Conservation (phyloP, 139 green algal genomes). For the Zygnema cylindricum region DNA sequence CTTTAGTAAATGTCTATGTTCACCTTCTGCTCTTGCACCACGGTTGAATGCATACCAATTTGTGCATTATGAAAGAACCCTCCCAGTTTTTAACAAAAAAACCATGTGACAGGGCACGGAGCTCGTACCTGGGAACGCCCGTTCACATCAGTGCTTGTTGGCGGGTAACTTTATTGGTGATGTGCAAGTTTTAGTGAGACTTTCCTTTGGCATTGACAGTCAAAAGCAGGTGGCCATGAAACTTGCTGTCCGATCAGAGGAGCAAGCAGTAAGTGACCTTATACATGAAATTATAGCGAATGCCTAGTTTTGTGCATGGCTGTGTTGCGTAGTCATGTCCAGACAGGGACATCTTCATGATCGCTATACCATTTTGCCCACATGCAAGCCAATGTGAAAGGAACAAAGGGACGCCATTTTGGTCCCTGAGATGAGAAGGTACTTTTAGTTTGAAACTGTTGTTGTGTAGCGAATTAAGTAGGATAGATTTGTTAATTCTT, state of each 20-base stretch:
- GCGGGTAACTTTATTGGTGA: slow-evolving; percentile 80
- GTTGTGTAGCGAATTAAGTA: background rate
- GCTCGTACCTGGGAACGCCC: slow-evolving; percentile 89
- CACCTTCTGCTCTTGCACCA: no score
- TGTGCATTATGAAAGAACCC: no score
- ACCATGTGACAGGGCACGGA: slow-evolving; percentile 78
- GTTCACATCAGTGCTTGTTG: slow-evolving; percentile 89
- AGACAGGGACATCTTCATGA: background rate
- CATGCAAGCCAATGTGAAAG: background rate
- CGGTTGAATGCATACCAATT: no score
- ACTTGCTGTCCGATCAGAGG: slow-evolving; percentile 83
- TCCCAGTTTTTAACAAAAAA: no score
- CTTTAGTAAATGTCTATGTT: no score
- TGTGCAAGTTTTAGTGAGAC: slow-evolving; percentile 75
- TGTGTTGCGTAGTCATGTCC: background rate
- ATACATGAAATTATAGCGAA: slow-evolving; percentile 89
- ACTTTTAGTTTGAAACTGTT: no score
- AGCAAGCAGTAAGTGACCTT: slow-evolving; percentile 70
- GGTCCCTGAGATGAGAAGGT: background rate
- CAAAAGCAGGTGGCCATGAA: slow-evolving; percentile 94
- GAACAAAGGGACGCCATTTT: background rate
- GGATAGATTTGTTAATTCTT: background rate
- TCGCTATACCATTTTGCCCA: background rate
- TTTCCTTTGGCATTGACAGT: slow-evolving; percentile 92
- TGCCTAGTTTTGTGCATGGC: background rate